Evolutionary conservation across 352 stramenopile species (phyloP), one percentile per base, ranked within the genome.

Genomic region (Pythium monospermum): DNA sequence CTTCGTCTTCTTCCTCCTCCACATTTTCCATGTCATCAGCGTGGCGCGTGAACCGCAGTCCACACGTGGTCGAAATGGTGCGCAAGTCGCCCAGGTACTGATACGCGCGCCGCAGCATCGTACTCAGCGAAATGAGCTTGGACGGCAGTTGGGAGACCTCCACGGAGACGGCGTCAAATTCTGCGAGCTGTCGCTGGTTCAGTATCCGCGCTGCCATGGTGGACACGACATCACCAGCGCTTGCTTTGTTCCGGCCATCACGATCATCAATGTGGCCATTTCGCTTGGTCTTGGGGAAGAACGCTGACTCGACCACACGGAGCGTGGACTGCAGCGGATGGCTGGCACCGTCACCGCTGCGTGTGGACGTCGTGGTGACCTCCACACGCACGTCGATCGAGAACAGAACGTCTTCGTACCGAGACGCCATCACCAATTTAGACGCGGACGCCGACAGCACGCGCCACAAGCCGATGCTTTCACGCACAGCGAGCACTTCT

Each of bases 1-100:
- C n/a, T n/a, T n/a, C n/a, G n/a, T n/a, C n/a, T n/a, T n/a, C n/a
- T n/a, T n/a, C n/a, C n/a, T n/a, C n/a, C n/a, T n/a, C n/a, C n/a
- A n/a, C n/a, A n/a, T n/a, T n/a, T n/a, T n/a, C n/a, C n/a, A n/a
- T n/a, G 16, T 68, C 49, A 11, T 82, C 57, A 28, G 64, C 41
- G 6, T 31, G 16, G 3, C 6, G 21, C 36, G 72, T 61, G 38
- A 84, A 76, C 19, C 67, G 62, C 58, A 87, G 58, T 4, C 59
- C 54, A 49, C 77, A 85, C 41, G 64, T 57, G 7, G 65, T 76
- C 30, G 79, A 91, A 7, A 91, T 63, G 12, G 64, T 46, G 15
- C 79, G 76, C 28, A 91, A 43, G 19, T 87, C 76, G 13, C 59
- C 65, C 40, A 90, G 54, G 39, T 86, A 71, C 12, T 68, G 68